phyloP scores from a whole-genome alignment of 352 stramenopile species.

The Pythium sukuiense region DNA sequence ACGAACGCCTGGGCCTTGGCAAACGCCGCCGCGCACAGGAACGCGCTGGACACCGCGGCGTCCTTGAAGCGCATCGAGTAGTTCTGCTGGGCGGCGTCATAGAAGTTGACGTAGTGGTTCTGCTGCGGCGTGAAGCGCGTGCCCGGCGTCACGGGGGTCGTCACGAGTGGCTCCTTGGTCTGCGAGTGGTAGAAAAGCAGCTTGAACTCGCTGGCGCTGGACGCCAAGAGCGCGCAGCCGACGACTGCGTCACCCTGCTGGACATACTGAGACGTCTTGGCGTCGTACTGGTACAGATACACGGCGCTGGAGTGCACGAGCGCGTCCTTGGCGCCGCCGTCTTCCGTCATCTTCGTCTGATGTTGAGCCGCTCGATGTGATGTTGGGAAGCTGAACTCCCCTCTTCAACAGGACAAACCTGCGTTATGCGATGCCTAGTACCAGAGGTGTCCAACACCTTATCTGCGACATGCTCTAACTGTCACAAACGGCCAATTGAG shows the following conservation, averaged over 20 bases:
- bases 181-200: constrained; percentile 74
- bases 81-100: constrained; percentile 50
- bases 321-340: constrained; percentile 26
- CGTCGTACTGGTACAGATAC: constrained; percentile 74
- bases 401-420: constrained; percentile 15
- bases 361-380: not conserved
- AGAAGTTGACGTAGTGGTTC: constrained; percentile 76
- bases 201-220: constrained; percentile 32
- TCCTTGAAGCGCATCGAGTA: constrained; percentile 83
- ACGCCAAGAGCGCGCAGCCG: constrained; percentile 56
- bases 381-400: not conserved
- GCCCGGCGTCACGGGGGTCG: constrained; percentile 37
- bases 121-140: constrained; percentile 63
- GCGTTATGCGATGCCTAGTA: constrained; percentile 4
- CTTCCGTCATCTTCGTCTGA: constrained; percentile 9
- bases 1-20: constrained; percentile 55
- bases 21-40: constrained; percentile 53
- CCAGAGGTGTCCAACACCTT: constrained; percentile 2
- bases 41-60: constrained; percentile 30
- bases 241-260: constrained; percentile 63
- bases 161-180: constrained; percentile 57
- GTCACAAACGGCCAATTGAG: not conserved
- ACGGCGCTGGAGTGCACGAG: constrained; percentile 70
- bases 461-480: not conserved
- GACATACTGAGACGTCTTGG: constrained; percentile 42